Evolutionary conservation across 2,329 filamentous ascomycete genomes (phyloP), one percentile per base, ranked within the genome.

Genomic region (Botryosphaeria agaves): DNA sequence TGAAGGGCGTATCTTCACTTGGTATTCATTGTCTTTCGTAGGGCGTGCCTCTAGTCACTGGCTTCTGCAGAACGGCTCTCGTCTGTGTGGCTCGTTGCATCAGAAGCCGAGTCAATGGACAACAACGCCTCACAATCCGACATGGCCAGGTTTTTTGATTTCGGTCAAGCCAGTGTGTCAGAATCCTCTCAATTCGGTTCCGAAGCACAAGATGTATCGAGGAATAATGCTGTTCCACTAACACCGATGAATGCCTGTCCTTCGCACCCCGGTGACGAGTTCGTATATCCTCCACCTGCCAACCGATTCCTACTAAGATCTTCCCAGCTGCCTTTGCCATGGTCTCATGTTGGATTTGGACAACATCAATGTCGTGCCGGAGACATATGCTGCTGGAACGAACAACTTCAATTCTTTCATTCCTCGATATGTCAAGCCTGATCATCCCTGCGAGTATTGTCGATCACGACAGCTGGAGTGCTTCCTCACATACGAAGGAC

Each of bases 361-460:
- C 20, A 12, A 37, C 5, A 24, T 29, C 6, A 24, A 28, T 12
- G 7, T 28, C 28, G 15, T 20, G n/a, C 23, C 29, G 8, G 26
- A 32, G n/a, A 27, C 21, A 19, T 11, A 18, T 19, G 9, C n/a
- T 14, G 23, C 12, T 18, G 3, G 18, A n/a, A 44, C 48, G 38
- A 50, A 46, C 16, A 52, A 60, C 36, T 61, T 62, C 34, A 53
- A 53, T 5, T 53, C 48, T 36, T 62, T 54, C 52, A 54, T 64
- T 12, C 59, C 60, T 18, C 45, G 53, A 34, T 62, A 62, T 36
- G 47, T 56, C 20, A 56, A 60, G 31, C 56, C 59, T 5, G 46
- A 51, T 19, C 47, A 55, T 29, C 46, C 58, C 18, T 65, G 61
- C 42, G 56, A 61, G 20, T 62, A 64, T 36, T 64, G 61, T 38